Evolutionary conservation across 805 yeast species (phyloP), one percentile per base, ranked within the genome.

Genomic region (Ogataea ganodermae): DNA sequence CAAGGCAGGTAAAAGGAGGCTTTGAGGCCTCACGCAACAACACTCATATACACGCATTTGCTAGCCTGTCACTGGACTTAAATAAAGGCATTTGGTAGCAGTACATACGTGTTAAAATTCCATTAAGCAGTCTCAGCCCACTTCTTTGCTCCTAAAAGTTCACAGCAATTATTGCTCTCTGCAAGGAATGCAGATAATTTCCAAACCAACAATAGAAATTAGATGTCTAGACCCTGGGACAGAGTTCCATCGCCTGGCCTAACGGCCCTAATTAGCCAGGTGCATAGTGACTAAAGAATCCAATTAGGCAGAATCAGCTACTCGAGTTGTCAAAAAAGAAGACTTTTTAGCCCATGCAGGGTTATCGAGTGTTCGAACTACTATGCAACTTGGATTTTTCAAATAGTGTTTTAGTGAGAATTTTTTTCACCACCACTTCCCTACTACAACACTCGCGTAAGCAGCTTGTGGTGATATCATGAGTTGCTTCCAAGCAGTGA

Each of bases 381-480:
- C 16, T 8, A 38, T 38, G 42, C 42, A 27, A 10, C 14, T 23
- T 36, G 24, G n/a, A 23, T 36, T 23, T n/a, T 36, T 23, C 31
- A 23, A 3, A 23, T 4, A 14, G n/a, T 13, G 21, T 14, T 17
- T n/a, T 7, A 9, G 4, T 14, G 12, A 3, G 12, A 16, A 38
- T 27, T 4, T 26, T 38, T 38, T 16, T n/a, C n/a, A n/a, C n/a
- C 32, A 38, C 42, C 42, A 27, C 42, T 38, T 38, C 42, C 42
- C 42, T 23, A 30, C 18, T 23, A 23, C 21, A 36, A 14, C 7
- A 9, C 12, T 20, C 13, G 7, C 14, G 18, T n/a, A 14, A 13
- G 33, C 33, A 30, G 16, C 17, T 30, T 30, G 33, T 30, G 33
- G n/a, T 23, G 13, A 24, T 22, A 22, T 14, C 40, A 36, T 5